Evolutionary conservation across 2,329 filamentous ascomycete species (phyloP).

Genomic region (Nakataea oryzae): DNA sequence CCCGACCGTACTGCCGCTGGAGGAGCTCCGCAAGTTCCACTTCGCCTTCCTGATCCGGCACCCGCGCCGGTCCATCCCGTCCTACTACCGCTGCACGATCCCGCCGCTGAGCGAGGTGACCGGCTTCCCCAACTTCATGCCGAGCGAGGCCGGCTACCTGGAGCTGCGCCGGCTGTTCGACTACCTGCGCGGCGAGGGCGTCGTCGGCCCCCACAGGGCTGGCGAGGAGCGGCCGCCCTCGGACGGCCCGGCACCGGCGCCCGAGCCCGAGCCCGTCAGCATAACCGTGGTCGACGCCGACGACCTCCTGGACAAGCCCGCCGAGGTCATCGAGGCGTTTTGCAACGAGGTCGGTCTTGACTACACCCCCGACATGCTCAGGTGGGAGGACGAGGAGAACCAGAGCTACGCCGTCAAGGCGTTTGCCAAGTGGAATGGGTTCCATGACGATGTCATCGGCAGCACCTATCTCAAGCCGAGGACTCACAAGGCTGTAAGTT

Average conservation of each 20-base stretch:
- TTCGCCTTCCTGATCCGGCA: conserved; percentile 97
- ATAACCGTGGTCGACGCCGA: conserved; percentile 91
- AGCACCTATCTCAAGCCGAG: conserved; percentile 67
- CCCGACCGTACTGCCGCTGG: conserved; percentile 72
- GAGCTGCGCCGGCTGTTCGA: conserved; percentile 85
- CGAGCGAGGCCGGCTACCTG: conserved; percentile 78
- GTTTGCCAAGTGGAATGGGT: conserved; percentile 96
- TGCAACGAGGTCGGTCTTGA: conserved; percentile 73
- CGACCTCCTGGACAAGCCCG: conserved; percentile 79
- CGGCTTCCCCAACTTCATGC: conserved; percentile 79
- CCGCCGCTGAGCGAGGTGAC: conserved; percentile 76
- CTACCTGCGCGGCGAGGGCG: conserved; percentile 58
- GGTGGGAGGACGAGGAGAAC: conserved; percentile 70
- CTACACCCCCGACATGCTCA: conserved; percentile 68
- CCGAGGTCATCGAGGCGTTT: conserved; percentile 64
- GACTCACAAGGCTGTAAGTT: conserved; percentile 47
- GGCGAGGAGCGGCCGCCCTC: conserved; percentile 16
- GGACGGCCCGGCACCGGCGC: conserved; percentile 18
- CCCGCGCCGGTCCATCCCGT: conserved; percentile 83
- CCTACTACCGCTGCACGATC: conserved; percentile 88
- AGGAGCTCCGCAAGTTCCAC: conserved; percentile 70
- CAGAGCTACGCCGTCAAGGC: conserved; percentile 57
- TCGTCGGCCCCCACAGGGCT: conserved; percentile 60
- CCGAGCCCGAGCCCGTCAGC: conserved; percentile 28
- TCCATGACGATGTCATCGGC: conserved; percentile 88